Percentiles rank a stretch among this genome's conserved stretches.
These are phyloP conservation scores for Backusella australiensis DNA, from an alignment of 192 early-diverging fungal genomes.

Conservation along the genomic window DNA sequence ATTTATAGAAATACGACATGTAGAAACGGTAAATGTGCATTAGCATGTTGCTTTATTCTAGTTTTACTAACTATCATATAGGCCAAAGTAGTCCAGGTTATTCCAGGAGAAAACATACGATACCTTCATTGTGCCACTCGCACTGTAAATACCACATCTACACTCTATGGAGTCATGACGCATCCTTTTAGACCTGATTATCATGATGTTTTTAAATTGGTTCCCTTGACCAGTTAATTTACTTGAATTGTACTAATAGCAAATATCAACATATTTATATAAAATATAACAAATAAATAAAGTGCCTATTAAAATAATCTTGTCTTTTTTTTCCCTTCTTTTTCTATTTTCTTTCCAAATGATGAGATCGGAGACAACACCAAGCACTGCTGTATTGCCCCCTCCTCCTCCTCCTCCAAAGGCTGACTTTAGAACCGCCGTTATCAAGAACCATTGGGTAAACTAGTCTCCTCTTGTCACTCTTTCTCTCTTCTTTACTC, in stretches of 20 bases:
- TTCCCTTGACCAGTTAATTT: not conserved
- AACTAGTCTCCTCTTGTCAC: not conserved
- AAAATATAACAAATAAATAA: no score
- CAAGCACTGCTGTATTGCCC: not conserved
- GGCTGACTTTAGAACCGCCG: constrained; percentile 3
- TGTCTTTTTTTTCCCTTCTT: not conserved
- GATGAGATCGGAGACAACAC: not conserved
- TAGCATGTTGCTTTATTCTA: not conserved
- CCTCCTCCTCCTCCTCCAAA: not conserved
- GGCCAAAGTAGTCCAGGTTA: constrained; percentile 18
- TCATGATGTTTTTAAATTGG: constrained; percentile 19
- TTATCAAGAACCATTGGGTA: constrained; percentile 14
- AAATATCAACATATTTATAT: no score
- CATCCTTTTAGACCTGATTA: constrained; percentile 24
- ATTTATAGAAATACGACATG: constrained; percentile 88
- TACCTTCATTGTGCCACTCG: not conserved
- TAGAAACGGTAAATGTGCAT: constrained; percentile 58
- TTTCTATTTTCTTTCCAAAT: not conserved
- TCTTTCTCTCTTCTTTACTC: not conserved
- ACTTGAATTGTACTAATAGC: no score
- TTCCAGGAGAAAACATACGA: constrained; percentile 17
- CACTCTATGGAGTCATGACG: constrained; percentile 9
- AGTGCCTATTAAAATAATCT: not conserved
- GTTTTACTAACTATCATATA: not conserved
- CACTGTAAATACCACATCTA: not conserved